Evolutionary conservation across 2,329 filamentous ascomycete genomes (phyloP).

Genomic region (Fusarium avenaceum): DNA sequence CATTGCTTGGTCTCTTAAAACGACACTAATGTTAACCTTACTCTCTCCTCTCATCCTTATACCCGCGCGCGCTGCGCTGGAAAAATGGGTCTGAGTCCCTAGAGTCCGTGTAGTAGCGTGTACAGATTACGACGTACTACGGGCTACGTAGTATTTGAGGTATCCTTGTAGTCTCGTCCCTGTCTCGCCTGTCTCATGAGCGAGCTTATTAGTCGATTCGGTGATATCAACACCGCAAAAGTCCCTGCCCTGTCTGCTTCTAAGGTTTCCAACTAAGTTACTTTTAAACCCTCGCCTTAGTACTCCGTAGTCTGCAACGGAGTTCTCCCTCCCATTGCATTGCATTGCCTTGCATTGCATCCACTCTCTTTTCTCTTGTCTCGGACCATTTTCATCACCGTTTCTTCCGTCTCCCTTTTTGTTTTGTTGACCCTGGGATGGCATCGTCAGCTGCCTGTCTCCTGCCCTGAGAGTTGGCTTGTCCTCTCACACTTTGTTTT

Average conservation of each 20-base stretch:
- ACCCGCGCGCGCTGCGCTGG: constrained; percentile 4
- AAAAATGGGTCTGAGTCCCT: constrained; percentile 3
- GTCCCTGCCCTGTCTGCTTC: constrained; percentile 23
- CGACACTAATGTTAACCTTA: too few species aligned
- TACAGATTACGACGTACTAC: background rate
- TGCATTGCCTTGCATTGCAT: constrained; percentile 9
- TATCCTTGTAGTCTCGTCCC: constrained; percentile 27
- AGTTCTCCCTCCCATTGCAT: constrained; percentile 1
- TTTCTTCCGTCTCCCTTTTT: constrained; percentile 15
- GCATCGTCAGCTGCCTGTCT: constrained; percentile 20
- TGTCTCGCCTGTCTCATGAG: constrained; percentile 24
- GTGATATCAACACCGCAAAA: constrained; percentile 35
- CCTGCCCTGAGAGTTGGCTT: constrained; percentile 30
- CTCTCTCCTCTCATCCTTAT: constrained; percentile 10
- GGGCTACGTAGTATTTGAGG: constrained; percentile 22
- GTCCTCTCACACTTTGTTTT: constrained; percentile 15
- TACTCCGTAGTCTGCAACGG: too few species aligned
- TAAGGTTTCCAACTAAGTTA: constrained; percentile 26
- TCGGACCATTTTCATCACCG: constrained; percentile 16
- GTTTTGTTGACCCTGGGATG: constrained; percentile 24
- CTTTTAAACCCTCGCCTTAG: constrained; percentile 15
- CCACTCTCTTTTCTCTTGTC: constrained; percentile 33
- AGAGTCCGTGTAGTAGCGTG: background rate
- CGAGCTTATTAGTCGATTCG: constrained; percentile 41
- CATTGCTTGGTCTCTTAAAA: constrained; percentile 4